Conservation (phyloP, 305 asterid species). For the Lippia alba region DNA sequence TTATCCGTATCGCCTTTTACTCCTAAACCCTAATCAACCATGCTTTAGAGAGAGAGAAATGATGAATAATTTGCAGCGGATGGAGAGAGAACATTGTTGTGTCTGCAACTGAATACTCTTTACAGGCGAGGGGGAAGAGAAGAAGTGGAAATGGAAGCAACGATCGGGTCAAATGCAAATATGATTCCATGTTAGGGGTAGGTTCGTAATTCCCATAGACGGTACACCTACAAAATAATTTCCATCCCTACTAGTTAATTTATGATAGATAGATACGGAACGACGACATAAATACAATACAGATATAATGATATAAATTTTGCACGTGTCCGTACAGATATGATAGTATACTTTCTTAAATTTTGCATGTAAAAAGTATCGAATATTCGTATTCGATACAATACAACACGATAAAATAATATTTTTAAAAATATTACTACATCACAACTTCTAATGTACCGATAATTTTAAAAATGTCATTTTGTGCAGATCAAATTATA, state of each 20-base stretch:
- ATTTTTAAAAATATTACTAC: no score
- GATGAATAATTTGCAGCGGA: constrained; percentile 25
- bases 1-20: background rate
- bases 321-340: no score
- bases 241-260: background rate
- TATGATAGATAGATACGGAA: background rate
- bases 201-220: background rate
- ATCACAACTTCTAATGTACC: no score
- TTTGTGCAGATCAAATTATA: no score
- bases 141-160: constrained; percentile 16
- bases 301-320: no score
- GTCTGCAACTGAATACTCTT: constrained; percentile 42
- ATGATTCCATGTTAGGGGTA: constrained; percentile 26
- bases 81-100: constrained; percentile 38
- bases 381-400: no score
- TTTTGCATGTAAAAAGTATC: no score
- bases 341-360: no score
- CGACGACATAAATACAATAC: no score
- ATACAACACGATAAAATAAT: no score
- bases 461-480: no score
- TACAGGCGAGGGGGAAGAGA: constrained; percentile 29
- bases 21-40: constrained; percentile 41
- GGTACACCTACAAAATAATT: background rate
- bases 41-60: constrained; percentile 3
- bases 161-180: constrained; percentile 41